Base-by-base conservation (phyloP, 257 asterid species). In the Nemophila menziesii region DNA sequence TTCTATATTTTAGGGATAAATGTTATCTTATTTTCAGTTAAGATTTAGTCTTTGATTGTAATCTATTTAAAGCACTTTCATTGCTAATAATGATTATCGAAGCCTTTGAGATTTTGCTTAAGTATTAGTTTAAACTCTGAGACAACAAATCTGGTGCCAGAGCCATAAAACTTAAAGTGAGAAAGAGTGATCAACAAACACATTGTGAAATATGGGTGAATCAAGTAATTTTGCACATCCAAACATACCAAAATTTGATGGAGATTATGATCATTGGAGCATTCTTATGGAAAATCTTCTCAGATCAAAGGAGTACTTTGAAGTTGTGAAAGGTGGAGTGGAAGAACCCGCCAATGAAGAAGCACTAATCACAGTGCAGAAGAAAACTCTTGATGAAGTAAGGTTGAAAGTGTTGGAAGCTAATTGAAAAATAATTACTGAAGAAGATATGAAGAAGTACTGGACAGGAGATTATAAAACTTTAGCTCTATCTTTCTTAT, bases 231-330 rank as follows among this genome's bases (percentile, higher is more conserved):
- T 21, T 12, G 11, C 24, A 23, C 33, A 20, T 20, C 11, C 13
- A 15, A 46, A n/a, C 1, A 33, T 34, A 4, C 55, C 44, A 9
- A 16, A 16, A n/a, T 49, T 49, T 16, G 44, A 49, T 49, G 55
- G 55, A 16, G 29, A 50, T 21, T 50, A 50, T 39, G 56, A 55
- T 24, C 46, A 44, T 14, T 46, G 46, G 61, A 46, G 38, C 16
- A 9, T 19, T 8, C 11, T 46, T 2, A 56, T 34, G 47, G 55
- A 55, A 15, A 44, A 55, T 21, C 14, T 55, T 8, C 21, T 44
- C 24, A 19, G 47, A 11, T 33, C 61, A 2, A 56, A 46, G 20
- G 48, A 19, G 13, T 36, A 16, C 10, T 56, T 39, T 39, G 39
- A 40, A 0, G n/a, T n/a, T 26, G 22, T 55, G 2, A 52, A 45